phyloP scores from a whole-genome alignment of 306 rosid species.

The Senna tora region DNA sequence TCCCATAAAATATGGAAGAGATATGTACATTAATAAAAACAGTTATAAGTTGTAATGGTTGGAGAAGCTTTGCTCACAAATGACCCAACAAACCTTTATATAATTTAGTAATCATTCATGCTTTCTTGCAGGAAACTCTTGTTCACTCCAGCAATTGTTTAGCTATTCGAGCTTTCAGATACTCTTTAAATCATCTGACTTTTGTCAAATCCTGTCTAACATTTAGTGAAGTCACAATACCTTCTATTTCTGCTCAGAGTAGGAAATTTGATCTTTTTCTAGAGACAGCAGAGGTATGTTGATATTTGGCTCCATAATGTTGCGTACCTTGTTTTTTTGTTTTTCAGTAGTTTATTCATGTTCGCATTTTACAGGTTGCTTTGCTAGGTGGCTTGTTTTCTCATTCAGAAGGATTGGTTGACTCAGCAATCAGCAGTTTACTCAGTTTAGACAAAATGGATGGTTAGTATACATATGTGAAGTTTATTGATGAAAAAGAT shows the following conservation, averaged over 20 bases:
- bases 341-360: slow-evolving; percentile 29
- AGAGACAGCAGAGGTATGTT: slow-evolving; percentile 87
- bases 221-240: slow-evolving; percentile 91
- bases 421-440: slow-evolving; percentile 72
- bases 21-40: too few species aligned
- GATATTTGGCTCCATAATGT: slow-evolving; percentile 21
- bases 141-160: slow-evolving; percentile 83
- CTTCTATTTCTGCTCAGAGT: slow-evolving; percentile 64
- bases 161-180: slow-evolving; percentile 70
- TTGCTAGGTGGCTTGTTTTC: slow-evolving; percentile 71
- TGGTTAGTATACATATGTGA: slow-evolving; percentile 59
- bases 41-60: slow-evolving; percentile 1
- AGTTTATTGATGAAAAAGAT: slow-evolving; percentile 19
- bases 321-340: neutral
- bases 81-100: slow-evolving; percentile 20
- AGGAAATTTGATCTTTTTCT: slow-evolving; percentile 81
- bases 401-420: slow-evolving; percentile 80
- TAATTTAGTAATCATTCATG: slow-evolving; percentile 43
- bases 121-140: slow-evolving; percentile 77
- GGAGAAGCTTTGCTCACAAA: slow-evolving; percentile 23
- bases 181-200: slow-evolving; percentile 47
- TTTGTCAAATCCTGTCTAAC: slow-evolving; percentile 84
- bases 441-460: slow-evolving; percentile 51
- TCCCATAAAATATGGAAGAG: too few species aligned
- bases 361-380: slow-evolving; percentile 68